Base-by-base conservation (phyloP, 192 early-diverging fungal genomes). In the Entomortierella lignicola region DNA sequence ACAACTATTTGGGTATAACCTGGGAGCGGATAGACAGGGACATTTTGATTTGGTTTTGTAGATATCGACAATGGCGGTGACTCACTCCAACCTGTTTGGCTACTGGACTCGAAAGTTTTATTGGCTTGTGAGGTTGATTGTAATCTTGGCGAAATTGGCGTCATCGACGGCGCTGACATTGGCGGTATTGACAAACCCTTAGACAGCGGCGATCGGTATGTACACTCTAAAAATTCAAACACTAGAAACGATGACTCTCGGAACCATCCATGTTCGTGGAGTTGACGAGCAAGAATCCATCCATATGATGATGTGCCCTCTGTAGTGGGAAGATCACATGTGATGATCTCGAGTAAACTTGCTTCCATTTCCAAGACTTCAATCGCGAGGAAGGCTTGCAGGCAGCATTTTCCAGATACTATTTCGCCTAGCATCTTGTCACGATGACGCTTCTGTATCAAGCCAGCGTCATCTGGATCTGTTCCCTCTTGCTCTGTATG, bases 361-460 rank as follows among this genome's bases (percentile, higher is more conserved):
- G 26, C 32, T 57, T 31, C 21, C 50, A 74, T 50, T n/a, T 61
- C 42, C n/a, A 66, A 29, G 51, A 66, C 42, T 4, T 74, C 64
- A 15, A 74, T n/a, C 29, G 58, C 26, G 6, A 52, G 37, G 34
- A 41, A 74, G 8, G 61, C 64, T 29, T 65, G 72, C 0, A 74
- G 57, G 0, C 27, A 23, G 25, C 54, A 66, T 29, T 74, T 74
- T 4, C 64, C 51, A 0, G 6, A 27, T 23, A 17, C 7, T 3
- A 66, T 34, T 21, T 74, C 72, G 0, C 48, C 58, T 8, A 66
- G 30, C 11, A 74, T 31, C 27, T 74, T 74, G 26, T 48, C 41
- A 15, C 48, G 72, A 30, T 74, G 72, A 8, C 30, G n/a, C 12
- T 25, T 37, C 44, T 48, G 57, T 18, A 74, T 66, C 29, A 61